Evolutionary conservation across 2,329 filamentous ascomycete species (phyloP), one percentile per base, ranked within the genome.

Genomic region (Chrysoporthe austroafricana): DNA sequence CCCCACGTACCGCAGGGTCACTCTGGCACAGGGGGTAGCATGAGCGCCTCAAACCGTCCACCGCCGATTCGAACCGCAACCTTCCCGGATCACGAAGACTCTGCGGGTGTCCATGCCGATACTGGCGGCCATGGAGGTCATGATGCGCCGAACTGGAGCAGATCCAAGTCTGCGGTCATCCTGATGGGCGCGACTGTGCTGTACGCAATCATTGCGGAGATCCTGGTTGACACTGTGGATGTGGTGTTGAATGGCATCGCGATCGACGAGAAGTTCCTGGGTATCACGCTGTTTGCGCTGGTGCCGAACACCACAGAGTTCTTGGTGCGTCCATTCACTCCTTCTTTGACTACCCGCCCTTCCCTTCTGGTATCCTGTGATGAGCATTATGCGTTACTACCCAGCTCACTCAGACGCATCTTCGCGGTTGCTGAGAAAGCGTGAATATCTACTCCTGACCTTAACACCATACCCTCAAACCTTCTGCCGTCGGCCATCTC

Each of bases 291-390:
- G 59, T 99, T 99, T 78, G 95, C 96, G 6, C 84, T 99, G 71
- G 96, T 99, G 8, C 96, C 96, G 14, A 99, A 99, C 81, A 98
- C 96, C 1, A 99, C 96, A 1, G 96, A 99, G 77, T 99, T 99
- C 77, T 79, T 99, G 83, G 91, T 95, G 85, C 81, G 89, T 80
- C 7, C 26, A 6, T 4, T 14, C 14, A 21, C 36, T 18, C 44
- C 18, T 66, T 39, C 39, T 43, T 62, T 59, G 62, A 5, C 9
- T 39, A 46, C 50, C 61, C 1, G 6, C 39, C 34, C 13, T 60
- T 60, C 42, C 36, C 36, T 21, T 43, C n/a, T 16, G 2, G 9
- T 54, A 32, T 13, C 39, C 58, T 43, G 21, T 68, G 68, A 69
- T 69, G 68, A 69, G 66, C 68, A 67, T 52, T 68, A 65, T 57